Base-by-base conservation (phyloP, 2,329 filamentous ascomycete genomes). In the Neocatenulostroma microsporum region DNA sequence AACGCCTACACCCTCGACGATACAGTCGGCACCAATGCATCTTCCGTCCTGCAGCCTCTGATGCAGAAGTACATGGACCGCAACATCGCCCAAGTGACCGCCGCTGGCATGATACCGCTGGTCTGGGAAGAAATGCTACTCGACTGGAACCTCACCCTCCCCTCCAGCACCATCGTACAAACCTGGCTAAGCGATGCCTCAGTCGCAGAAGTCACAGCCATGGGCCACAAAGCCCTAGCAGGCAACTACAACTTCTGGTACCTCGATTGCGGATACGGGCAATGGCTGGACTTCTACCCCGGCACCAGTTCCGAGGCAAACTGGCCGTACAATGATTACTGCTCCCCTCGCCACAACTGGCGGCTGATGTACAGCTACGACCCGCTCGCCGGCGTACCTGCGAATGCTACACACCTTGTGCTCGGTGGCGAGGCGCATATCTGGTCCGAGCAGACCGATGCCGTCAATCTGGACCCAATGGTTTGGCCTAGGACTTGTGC, bases 121-220 rank as follows among this genome's bases (percentile, higher is more conserved):
- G 83, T 88, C 1, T 94, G 87, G 87, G 85, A 94, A 59, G 87
- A 94, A 60, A 86, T 91, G 70, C 67, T 85, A 1, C 66, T 83
- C 8, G 69, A 78, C 17, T 94, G 84, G 81, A 83, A 88, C 55
- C 64, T 91, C 30, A 82, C 74, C 0, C 64, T 94, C 5, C 78
- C 77, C 2, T 60, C 71, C 11, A 78, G 87, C 50, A 78, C 84
- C 1, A 69, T 93, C 10, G 72, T 94, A 4, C 87, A 94, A 62
- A 74, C 79, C 3, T 94, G 86, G 86, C 72, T 80, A 30, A 79
- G 76, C 31, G 72, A 73, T 15, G 64, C 64, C 9, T 74, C 80
- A 5, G 73, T 87, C 32, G 68, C 73, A 39, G 58, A 70, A 27
- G 69, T 83, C 27, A 76, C 78, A 0, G 62, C 61, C 20, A 66